Percentiles rank a stretch among this genome's conserved stretches.
Conservation (phyloP, 1,284 basidiomycete species). For the Heterobasidion annosum region DNA sequence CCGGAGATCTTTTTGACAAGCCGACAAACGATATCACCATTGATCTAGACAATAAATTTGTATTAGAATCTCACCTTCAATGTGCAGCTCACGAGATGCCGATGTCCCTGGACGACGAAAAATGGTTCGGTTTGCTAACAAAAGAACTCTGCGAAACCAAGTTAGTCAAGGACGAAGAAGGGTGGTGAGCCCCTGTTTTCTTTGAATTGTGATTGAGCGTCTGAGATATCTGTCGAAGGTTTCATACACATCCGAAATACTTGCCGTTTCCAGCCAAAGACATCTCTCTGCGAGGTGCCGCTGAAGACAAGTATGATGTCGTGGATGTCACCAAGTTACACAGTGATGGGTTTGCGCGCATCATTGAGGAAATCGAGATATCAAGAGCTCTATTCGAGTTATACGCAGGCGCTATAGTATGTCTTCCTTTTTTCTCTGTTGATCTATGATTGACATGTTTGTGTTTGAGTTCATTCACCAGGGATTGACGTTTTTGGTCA, state of each 20-base stretch:
- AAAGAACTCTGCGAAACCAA: conserved; percentile 45
- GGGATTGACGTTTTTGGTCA: conserved; percentile 65
- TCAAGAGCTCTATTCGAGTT: conserved; percentile 83
- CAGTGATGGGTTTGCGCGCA: conserved; percentile 29
- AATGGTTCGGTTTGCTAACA: conserved; percentile 66
- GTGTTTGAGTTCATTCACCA: conserved; percentile 68
- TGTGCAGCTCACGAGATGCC: conserved; percentile 89
- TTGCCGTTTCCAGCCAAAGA: conserved; percentile 69
- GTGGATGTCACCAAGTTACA: conserved; percentile 52
- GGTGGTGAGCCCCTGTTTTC: conserved; percentile 41
- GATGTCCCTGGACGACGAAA: conserved; percentile 53
- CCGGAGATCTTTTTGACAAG: conserved; percentile 61
- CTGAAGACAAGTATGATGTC: conserved; percentile 75
- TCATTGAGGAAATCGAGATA: conserved; percentile 83
- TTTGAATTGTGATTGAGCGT: not conserved
- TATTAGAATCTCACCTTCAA: conserved; percentile 82
- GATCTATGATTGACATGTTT: not conserved
- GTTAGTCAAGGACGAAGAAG: conserved; percentile 55
- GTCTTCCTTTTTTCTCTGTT: conserved; percentile 11
- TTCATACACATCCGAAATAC: conserved; percentile 71
- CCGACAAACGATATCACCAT: conserved; percentile 58
- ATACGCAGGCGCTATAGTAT: conserved; percentile 69
- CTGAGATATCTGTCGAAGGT: conserved; percentile 37
- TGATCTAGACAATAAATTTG: conserved; percentile 67
- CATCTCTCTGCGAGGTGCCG: conserved; percentile 69